Evolutionary conservation across 1,139 yeast genomes (phyloP).

Genomic region (Eremothecium cymbalariae): DNA sequence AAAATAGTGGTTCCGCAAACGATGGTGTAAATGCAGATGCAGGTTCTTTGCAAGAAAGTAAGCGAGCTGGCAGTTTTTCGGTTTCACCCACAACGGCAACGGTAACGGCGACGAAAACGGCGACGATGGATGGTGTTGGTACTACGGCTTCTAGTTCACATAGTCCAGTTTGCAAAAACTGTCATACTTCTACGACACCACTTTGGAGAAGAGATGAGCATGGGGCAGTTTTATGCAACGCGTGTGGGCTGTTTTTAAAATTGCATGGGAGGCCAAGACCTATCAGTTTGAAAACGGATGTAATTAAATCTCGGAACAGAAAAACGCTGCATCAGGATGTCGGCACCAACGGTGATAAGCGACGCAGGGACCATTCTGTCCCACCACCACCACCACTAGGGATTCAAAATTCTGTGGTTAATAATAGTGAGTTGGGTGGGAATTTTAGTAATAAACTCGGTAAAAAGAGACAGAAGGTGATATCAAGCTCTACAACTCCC

Average conservation of each 20-base stretch:
- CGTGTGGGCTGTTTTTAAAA: conserved; percentile 86
- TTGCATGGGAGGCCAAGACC: conserved; percentile 92
- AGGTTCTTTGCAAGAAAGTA: too few species aligned
- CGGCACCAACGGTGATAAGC: conserved; percentile 12
- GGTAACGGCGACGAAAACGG: not conserved
- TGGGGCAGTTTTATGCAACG: conserved; percentile 90
- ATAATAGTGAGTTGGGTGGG: too few species aligned
- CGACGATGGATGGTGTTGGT: conserved; percentile 4
- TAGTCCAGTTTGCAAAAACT: conserved; percentile 72
- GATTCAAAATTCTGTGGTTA: not conserved
- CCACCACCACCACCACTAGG: not conserved
- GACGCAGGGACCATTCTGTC: too few species aligned
- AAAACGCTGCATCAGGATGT: conserved; percentile 34
- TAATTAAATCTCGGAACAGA: conserved; percentile 82
- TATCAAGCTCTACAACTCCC: too few species aligned
- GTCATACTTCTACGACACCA: conserved; percentile 89
- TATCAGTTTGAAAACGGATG: conserved; percentile 81
- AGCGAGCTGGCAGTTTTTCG: too few species aligned
- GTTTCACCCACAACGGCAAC: too few species aligned
- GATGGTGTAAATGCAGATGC: not conserved
- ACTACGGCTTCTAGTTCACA: conserved; percentile 1
- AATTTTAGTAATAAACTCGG: too few species aligned
- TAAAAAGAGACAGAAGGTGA: too few species aligned
- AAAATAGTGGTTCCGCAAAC: not conserved
- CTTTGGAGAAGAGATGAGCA: conserved; percentile 91